A percentile compares a stretch with the other conserved stretches of the same genome.
Conservation (phyloP, 2,329 filamentous ascomycete genomes). For the Bipolaris zeicola region DNA sequence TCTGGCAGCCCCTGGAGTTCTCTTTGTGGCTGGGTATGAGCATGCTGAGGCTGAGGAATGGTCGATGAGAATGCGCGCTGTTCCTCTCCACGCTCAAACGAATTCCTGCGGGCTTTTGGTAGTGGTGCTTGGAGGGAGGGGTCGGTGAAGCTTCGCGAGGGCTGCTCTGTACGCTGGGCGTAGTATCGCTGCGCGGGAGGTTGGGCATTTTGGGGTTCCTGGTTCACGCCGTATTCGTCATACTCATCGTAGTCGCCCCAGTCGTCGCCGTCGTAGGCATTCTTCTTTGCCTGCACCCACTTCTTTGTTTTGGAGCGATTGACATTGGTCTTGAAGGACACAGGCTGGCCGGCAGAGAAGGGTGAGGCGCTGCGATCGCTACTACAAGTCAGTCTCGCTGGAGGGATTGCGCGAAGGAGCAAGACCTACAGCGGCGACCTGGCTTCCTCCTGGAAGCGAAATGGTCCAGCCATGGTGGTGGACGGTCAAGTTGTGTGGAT, state of each 20-base stretch:
- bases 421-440: conserved; percentile 48
- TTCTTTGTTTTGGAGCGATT: conserved; percentile 89
- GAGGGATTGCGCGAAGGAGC: background rate
- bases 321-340: conserved; percentile 81
- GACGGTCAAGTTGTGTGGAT: conserved; percentile 1
- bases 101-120: conserved; percentile 50
- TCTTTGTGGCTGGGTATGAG: conserved; percentile 15
- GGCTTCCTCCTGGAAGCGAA: conserved; percentile 31
- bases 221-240: conserved; percentile 60
- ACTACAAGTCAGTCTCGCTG: conserved; percentile 18
- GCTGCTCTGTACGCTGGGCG: conserved; percentile 34
- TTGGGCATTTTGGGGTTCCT: conserved; percentile 50
- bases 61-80: conserved; percentile 55
- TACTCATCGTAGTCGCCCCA: conserved; percentile 75
- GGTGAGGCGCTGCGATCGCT: conserved; percentile 39
- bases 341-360: conserved; percentile 47
- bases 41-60: conserved; percentile 28
- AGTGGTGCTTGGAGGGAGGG: conserved; percentile 42
- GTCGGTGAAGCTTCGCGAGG: conserved; percentile 50
- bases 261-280: conserved; percentile 90
- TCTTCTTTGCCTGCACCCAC: conserved; percentile 88
- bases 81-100: conserved; percentile 63
- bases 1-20: conserved; percentile 30
- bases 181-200: conserved; percentile 52
- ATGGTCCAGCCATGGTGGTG: conserved; percentile 23